Base-by-base conservation (phyloP, 2,329 filamentous ascomycete genomes). In the Fusarium lyarnte region DNA sequence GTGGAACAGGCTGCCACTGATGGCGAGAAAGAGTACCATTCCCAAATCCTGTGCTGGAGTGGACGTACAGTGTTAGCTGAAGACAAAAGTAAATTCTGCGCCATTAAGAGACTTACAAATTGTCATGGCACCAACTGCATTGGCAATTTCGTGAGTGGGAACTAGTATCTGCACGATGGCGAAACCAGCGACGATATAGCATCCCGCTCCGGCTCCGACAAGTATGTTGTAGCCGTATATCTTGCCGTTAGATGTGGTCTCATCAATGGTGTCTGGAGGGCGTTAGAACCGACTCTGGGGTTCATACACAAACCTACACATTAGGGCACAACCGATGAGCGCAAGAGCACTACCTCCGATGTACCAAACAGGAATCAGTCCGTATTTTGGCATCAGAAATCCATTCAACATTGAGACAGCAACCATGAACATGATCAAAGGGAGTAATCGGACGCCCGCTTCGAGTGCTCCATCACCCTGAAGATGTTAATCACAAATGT, bases 401-500 rank as follows among this genome's bases (percentile, higher is more conserved):
- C 61, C 55, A 5, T 41, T 61, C 1, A 61, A 6, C 7, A 63
- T 61, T 1, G 61, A 51, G 4, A 42, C 8, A 5, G n/a, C 3
- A 6, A 63, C 46, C 61, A 63, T 52, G 1, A 33, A 42, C 19
- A 63, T 60, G 0, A 63, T 47, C 1, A 63, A 10, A 0, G 61
- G 55, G 0, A 63, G 55, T 3, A 63, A 5, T 2, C 61, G 43
- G 4, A 61, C 12, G 0, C 61, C 61, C 3, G 61, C 38, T 1
- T 63, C 55, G 9, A 63, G 61, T 1, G 61, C 43, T 6, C 45
- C 55, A 6, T 63, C 61, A 2, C 61, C 61, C 61, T 63, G 1
- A 6, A 2, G 0, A 6, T 16, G 11, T 63, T 2, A 63, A 38
- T 27, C 16, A 13, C 1, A 1, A 1, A 16, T 17, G 4, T 4